phyloP scores from a whole-genome alignment of 225 moss, liverwort and hornwort species.

The Pseudoscleropodium purum region DNA sequence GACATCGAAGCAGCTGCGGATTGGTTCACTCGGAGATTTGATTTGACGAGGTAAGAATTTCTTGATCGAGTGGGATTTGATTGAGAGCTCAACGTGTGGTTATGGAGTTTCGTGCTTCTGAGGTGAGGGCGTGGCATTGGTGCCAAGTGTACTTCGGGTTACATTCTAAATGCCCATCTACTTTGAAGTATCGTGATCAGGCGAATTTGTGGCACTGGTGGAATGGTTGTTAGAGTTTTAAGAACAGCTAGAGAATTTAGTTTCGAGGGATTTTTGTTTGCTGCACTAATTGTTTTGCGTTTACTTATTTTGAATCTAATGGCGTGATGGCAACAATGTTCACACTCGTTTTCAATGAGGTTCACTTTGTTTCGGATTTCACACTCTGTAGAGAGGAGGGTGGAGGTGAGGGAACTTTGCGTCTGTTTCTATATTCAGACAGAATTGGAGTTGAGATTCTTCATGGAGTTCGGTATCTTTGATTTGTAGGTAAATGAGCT shows the following conservation, averaged over 20 bases:
- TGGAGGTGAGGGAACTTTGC: not conserved
- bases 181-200: not conserved
- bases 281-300: not conserved
- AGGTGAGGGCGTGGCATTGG: not conserved
- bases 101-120: not conserved
- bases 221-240: not conserved
- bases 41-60: not conserved
- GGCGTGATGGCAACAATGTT: not conserved
- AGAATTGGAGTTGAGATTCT: not conserved
- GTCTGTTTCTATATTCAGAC: not conserved
- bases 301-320: not conserved
- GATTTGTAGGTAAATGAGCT: not conserved
- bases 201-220: not conserved
- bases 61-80: not conserved
- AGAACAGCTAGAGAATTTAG: not conserved
- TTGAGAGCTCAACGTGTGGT: not conserved
- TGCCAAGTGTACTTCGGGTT: not conserved
- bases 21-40: not conserved
- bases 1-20: not conserved
- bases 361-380: not conserved
- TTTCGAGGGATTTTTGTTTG: not conserved
- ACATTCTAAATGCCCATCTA: not conserved
- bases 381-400: not conserved
- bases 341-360: not conserved
- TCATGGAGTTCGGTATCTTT: not conserved